A percentile compares a stretch with the other conserved stretches of the same genome.
phyloP scores from a whole-genome alignment of 202 grass and related monocot species.

The Brachypodium distachyon region DNA sequence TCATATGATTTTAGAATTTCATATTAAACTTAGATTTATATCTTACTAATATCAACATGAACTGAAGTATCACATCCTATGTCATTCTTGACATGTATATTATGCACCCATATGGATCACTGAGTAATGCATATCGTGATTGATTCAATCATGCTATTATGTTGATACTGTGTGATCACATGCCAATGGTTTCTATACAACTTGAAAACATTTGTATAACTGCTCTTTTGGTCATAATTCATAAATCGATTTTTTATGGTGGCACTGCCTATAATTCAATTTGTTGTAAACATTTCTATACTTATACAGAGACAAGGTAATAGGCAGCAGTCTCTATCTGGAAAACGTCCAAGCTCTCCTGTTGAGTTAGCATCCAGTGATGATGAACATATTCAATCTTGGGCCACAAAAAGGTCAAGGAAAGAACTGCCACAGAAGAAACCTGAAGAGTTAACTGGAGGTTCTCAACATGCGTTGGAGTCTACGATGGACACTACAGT shows the following conservation, averaged over 20 bases:
- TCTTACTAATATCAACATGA: neutral
- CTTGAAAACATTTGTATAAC: neutral
- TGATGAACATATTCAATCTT: constrained; percentile 16
- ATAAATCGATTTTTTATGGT: neutral
- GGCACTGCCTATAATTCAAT: neutral
- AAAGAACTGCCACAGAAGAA: neutral
- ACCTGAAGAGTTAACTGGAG: neutral
- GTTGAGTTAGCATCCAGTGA: constrained; percentile 15
- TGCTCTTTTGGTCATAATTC: neutral
- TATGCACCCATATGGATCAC: neutral
- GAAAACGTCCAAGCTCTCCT: constrained; percentile 21
- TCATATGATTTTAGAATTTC: neutral
- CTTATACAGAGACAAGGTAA: constrained; percentile 25
- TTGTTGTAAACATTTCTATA: neutral
- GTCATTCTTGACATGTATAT: neutral
- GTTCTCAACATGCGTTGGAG: constrained; percentile 4
- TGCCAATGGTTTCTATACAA: neutral
- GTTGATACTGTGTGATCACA: neutral
- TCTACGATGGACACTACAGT: constrained; percentile 25
- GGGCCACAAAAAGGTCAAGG: constrained; percentile 11
- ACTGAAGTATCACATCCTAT: neutral
- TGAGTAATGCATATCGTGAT: neutral
- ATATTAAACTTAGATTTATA: neutral
- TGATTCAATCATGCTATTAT: neutral
- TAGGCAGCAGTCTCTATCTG: constrained; percentile 21